A percentile compares a stretch with the other conserved stretches of the same genome.
phyloP scores from a whole-genome alignment of 2,329 filamentous ascomycete genomes.

The Phialophora tarda region DNA sequence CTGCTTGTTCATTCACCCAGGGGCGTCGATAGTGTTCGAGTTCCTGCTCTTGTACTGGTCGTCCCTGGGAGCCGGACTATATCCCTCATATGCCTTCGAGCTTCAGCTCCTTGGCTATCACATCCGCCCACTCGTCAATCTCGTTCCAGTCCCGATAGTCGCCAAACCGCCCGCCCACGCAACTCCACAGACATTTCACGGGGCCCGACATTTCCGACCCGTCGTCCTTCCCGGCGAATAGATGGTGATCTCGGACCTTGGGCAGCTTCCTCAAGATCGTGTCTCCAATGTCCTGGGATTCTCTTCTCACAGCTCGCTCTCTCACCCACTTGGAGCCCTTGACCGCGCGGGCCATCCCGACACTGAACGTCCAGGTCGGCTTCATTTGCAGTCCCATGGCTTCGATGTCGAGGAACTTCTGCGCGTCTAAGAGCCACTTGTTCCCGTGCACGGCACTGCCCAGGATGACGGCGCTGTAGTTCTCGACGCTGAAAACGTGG shows the following conservation, averaged over 20 bases:
- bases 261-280: constrained; percentile 26
- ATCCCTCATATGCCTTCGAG: constrained; percentile 16
- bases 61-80: not conserved
- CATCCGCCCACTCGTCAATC: constrained; percentile 31
- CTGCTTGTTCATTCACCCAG: not conserved
- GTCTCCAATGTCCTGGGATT: constrained; percentile 19
- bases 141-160: constrained; percentile 33
- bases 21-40: not conserved
- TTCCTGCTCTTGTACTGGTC: not conserved
- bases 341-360: constrained; percentile 26
- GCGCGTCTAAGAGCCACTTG: constrained; percentile 31
- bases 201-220: constrained; percentile 19
- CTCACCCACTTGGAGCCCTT: constrained; percentile 25
- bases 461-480: constrained; percentile 35
- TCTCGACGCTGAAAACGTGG: constrained; percentile 34
- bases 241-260: constrained; percentile 30
- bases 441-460: constrained; percentile 30
- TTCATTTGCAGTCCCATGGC: constrained; percentile 30
- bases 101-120: constrained; percentile 33
- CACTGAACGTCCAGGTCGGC: constrained; percentile 34
- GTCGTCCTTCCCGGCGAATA: constrained; percentile 34
- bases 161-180: constrained; percentile 32
- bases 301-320: constrained; percentile 19
- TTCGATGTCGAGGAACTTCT: constrained; percentile 34
- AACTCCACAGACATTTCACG: constrained; percentile 26